A percentile compares a stretch with the other conserved stretches of the same genome.
These are phyloP conservation scores for Gonium pectorale DNA, from an alignment of 139 green algal genomes.

Conservation along the genomic window DNA sequence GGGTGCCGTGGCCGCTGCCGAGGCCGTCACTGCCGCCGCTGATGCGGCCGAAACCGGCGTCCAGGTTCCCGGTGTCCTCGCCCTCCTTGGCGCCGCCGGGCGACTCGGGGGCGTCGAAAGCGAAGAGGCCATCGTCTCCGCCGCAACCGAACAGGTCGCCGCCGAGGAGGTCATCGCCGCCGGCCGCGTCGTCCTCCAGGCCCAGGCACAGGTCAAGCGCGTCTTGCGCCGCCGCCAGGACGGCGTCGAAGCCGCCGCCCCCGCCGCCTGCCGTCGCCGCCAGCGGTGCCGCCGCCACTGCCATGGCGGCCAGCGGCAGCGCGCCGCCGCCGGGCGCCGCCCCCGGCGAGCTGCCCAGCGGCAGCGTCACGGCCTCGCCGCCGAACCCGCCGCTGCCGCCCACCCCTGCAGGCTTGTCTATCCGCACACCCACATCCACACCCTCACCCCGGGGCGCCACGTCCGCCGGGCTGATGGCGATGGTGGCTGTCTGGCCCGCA, in stretches of 20 bases:
- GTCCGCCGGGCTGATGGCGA: conserved; percentile 44
- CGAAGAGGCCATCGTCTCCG: too few species aligned
- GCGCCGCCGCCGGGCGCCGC: neutral
- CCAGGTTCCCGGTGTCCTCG: too few species aligned
- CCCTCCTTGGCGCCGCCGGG: neutral
- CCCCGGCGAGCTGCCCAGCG: conserved; percentile 14
- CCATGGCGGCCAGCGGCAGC: neutral
- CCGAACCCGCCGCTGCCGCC: neutral
- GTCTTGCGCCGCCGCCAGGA: conserved; percentile 23
- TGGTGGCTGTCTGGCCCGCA: conserved; percentile 75
- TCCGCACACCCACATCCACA: neutral
- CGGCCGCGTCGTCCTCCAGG: neutral
- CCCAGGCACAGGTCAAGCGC: conserved; percentile 24
- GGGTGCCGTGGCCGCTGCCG: neutral
- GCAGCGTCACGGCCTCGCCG: neutral
- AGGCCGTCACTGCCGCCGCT: neutral
- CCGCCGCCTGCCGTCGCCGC: neutral
- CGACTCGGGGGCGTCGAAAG: neutral
- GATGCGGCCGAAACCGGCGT: too few species aligned
- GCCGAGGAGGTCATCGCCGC: neutral
- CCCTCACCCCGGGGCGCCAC: neutral
- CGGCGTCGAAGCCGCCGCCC: neutral
- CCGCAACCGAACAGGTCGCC: conserved; percentile 21
- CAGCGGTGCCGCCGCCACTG: neutral
- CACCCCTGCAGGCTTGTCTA: too few species aligned